Evolutionary conservation across 1,284 basidiomycete genomes (phyloP).

Genomic region (Dichomitus squalens): DNA sequence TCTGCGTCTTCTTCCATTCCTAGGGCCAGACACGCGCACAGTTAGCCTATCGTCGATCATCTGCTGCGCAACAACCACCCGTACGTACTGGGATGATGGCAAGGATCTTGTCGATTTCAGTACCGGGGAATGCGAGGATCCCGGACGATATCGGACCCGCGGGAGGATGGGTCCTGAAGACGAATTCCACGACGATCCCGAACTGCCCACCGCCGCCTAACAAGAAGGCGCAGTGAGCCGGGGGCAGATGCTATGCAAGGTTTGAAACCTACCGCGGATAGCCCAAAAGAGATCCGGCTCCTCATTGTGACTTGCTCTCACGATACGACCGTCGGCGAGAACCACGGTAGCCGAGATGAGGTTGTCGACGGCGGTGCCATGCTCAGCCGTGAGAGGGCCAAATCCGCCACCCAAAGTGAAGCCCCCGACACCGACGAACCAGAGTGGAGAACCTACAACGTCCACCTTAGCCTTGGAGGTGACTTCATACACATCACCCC

Average conservation of each 20-base stretch:
- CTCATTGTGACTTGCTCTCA: constrained; percentile 31
- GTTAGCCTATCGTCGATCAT: no score
- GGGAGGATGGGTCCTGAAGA: constrained; percentile 35
- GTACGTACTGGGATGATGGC: background rate
- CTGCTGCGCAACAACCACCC: background rate
- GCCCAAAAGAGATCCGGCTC: constrained; percentile 34
- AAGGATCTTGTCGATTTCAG: constrained; percentile 17
- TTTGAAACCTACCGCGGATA: constrained; percentile 28
- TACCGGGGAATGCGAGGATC: constrained; percentile 19
- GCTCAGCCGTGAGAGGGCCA: constrained; percentile 37
- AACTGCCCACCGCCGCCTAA: constrained; percentile 49
- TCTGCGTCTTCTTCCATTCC: constrained; percentile 22
- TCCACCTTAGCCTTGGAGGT: constrained; percentile 32
- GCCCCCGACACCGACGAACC: constrained; percentile 31
- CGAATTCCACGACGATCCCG: constrained; percentile 49
- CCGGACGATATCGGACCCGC: constrained; percentile 28
- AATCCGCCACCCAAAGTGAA: constrained; percentile 44
- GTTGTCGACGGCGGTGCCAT: constrained; percentile 45
- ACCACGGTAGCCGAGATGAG: constrained; percentile 39
- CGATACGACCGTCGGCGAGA: constrained; percentile 37
- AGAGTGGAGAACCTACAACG: constrained; percentile 31
- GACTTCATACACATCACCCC: constrained; percentile 39
- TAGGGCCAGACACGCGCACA: background rate
- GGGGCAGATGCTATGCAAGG: background rate
- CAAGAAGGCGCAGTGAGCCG: background rate